Evolutionary conservation across 768 basidiomycete species (phyloP).

Genomic region (Tricholomella constricta): DNA sequence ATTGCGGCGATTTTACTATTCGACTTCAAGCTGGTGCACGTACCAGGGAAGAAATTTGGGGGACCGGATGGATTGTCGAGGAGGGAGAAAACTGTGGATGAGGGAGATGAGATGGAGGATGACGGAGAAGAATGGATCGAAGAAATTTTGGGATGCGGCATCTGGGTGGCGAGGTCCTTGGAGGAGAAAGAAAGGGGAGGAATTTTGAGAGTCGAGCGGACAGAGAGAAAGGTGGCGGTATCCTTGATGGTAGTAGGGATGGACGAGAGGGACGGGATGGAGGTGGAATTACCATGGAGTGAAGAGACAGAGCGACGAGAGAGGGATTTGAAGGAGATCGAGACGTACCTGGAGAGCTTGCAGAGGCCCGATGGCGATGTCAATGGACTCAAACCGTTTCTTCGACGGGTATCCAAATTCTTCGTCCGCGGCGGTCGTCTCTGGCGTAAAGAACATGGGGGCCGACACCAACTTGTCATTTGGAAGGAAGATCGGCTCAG

Average conservation of each 20-base stretch:
- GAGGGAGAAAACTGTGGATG: background rate
- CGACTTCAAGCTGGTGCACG: constrained; percentile 36
- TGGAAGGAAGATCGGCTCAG: constrained; percentile 9
- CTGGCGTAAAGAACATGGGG: background rate
- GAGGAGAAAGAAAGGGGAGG: background rate
- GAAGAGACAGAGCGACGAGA: background rate
- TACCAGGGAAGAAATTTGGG: constrained; percentile 22
- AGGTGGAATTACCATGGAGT: background rate
- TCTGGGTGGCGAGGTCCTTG: background rate
- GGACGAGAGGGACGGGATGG: background rate
- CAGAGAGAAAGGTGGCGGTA: background rate
- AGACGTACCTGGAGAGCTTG: background rate
- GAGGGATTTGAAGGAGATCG: background rate
- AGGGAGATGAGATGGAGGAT: background rate
- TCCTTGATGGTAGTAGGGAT: background rate
- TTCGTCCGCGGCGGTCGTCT: background rate
- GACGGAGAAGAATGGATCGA: background rate
- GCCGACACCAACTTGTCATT: constrained; percentile 25
- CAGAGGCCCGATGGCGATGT: background rate
- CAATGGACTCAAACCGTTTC: background rate
- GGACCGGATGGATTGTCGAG: constrained; percentile 4
- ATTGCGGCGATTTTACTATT: too few relatives aligned
- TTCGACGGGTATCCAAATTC: background rate
- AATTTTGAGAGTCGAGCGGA: background rate
- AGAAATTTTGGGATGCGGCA: background rate